Evolutionary conservation across 2,329 filamentous ascomycete genomes (phyloP).

Genomic region (Claviceps spartinae): DNA sequence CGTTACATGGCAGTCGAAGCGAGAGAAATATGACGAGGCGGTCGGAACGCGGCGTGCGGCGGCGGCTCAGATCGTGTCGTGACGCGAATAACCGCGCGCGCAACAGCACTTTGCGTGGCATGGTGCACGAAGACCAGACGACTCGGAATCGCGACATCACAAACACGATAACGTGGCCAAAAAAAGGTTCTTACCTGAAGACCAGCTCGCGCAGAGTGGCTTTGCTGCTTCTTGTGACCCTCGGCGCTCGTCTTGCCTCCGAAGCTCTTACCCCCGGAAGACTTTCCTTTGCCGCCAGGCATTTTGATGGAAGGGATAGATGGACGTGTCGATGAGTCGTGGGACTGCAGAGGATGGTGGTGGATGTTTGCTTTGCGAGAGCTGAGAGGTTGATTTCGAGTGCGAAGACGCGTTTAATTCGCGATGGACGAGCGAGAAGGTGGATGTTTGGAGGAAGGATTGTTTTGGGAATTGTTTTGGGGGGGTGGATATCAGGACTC

Average conservation of each 20-base stretch:
- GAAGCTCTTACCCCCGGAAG: constrained; percentile 73
- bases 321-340: constrained; percentile 1
- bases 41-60: neutral
- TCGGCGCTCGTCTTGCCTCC: constrained; percentile 60
- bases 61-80: neutral
- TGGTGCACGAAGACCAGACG: neutral
- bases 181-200: constrained; percentile 57
- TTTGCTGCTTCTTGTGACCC: constrained; percentile 74
- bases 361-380: neutral
- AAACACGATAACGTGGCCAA: constrained; percentile 5
- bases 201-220: constrained; percentile 89
- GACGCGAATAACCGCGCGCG: constrained; percentile 9
- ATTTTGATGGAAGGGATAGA: constrained; percentile 20
- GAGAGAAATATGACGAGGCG: neutral
- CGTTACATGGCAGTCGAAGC: neutral
- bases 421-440: constrained; percentile 1
- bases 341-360: neutral
- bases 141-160: constrained; percentile 1
- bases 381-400: neutral
- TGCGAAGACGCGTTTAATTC: neutral
- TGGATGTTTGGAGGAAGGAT: constrained; percentile 2
- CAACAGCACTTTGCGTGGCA: constrained; percentile 2
- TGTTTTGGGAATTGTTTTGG: neutral
- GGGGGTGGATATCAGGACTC: no score
- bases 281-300: constrained; percentile 90